Conservation (phyloP, 805 yeast species). For the Zygotorulaspora danielsina region DNA sequence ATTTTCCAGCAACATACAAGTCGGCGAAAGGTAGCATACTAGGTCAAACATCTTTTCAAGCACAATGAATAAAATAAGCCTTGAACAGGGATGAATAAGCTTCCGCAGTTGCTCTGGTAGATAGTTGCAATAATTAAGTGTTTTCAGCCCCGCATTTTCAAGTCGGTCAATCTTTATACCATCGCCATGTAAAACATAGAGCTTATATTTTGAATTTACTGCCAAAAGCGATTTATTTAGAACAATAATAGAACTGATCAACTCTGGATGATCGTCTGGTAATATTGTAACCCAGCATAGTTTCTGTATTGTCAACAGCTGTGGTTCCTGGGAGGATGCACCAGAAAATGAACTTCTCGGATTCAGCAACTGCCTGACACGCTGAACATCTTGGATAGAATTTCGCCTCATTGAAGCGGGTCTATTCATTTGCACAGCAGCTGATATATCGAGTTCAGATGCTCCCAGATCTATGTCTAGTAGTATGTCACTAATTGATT, state of each 20-base stretch:
- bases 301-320: conserved; percentile 5
- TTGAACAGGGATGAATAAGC: conserved; percentile 6
- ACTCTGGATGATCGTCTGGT: conserved; percentile 21
- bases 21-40: conserved; percentile 33
- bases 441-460: conserved; percentile 1
- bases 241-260: conserved; percentile 24
- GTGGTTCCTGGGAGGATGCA: conserved; percentile 23
- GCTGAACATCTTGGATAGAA: conserved; percentile 33
- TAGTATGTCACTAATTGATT: conserved; percentile 23
- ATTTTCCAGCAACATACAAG: conserved; percentile 27
- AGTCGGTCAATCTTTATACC: conserved; percentile 19
- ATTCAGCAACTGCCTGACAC: conserved; percentile 32
- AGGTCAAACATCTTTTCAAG: conserved; percentile 24
- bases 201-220: conserved; percentile 23
- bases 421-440: neutral
- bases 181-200: conserved; percentile 24
- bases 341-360: conserved; percentile 38
- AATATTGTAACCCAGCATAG: conserved; percentile 33
- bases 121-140: conserved; percentile 8
- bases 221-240: conserved; percentile 24
- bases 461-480: conserved; percentile 17
- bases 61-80: conserved; percentile 23
- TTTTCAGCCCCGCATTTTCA: conserved; percentile 15
- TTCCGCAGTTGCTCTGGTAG: conserved; percentile 6
- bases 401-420: conserved; percentile 23